Evolutionary conservation across 129 eudicot species (phyloP).

Genomic region (Smallanthus sonchifolius): DNA sequence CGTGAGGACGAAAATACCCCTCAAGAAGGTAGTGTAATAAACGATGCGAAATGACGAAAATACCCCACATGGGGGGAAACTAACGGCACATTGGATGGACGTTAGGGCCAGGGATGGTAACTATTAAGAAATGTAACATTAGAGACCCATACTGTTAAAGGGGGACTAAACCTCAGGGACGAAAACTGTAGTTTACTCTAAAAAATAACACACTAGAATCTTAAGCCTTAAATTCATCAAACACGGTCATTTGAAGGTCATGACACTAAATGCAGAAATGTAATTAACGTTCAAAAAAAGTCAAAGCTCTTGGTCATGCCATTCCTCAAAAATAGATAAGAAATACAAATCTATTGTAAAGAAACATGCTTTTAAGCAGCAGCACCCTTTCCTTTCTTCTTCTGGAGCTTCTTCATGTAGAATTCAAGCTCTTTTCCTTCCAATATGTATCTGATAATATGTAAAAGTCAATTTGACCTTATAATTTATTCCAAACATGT

Average conservation of each 20-base stretch:
- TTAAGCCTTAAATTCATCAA: not conserved
- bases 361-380: constrained; percentile 28
- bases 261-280: not conserved
- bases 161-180: no score
- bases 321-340: constrained; percentile 1
- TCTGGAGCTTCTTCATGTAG: constrained; percentile 42
- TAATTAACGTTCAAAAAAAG: not conserved
- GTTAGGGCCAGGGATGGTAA: no score
- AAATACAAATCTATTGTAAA: constrained; percentile 11
- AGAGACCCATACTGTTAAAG: no score
- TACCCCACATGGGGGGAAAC: no score
- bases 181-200: no score
- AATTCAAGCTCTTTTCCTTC: constrained; percentile 43
- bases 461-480: not conserved
- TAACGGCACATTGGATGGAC: no score
- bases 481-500: not conserved
- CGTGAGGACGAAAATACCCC: no score
- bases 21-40: no score
- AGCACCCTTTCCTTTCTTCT: constrained; percentile 47
- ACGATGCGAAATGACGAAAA: no score
- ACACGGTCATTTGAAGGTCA: not conserved
- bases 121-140: no score
- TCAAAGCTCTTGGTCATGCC: constrained; percentile 14
- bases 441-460: constrained; percentile 33
- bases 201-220: no score